Evolutionary conservation across 140 eudicot species (phyloP).

Genomic region (Ambrosia hybrid): DNA sequence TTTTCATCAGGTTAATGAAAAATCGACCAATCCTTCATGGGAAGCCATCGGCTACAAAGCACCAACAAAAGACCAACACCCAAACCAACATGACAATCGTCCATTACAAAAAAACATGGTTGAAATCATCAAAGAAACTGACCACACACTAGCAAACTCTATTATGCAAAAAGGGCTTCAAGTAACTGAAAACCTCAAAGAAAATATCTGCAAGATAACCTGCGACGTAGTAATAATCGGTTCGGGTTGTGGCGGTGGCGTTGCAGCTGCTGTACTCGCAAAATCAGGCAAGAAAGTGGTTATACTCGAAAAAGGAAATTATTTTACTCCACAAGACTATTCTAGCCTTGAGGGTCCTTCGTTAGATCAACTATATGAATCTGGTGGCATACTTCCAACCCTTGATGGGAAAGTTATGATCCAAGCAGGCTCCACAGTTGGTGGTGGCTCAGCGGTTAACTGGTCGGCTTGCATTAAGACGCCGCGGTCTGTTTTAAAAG

Average conservation of each 20-base stretch:
- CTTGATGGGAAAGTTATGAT: slow-evolving; percentile 68
- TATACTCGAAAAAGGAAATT: slow-evolving; percentile 86
- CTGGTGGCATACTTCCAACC: slow-evolving; percentile 64
- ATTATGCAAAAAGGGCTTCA: slow-evolving; percentile 49
- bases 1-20: slow-evolving; percentile 52
- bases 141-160: slow-evolving; percentile 40
- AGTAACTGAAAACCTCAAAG: slow-evolving; percentile 47
- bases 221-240: slow-evolving; percentile 85
- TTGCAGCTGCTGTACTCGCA: slow-evolving; percentile 82
- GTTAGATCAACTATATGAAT: slow-evolving; percentile 55
- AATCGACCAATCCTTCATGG: slow-evolving; percentile 62
- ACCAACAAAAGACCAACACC: slow-evolving; percentile 25
- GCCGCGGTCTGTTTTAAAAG: slow-evolving; percentile 49
- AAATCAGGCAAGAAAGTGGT: slow-evolving; percentile 75
- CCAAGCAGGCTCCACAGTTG: slow-evolving; percentile 81
- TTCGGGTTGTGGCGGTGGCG: slow-evolving; percentile 95
- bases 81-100: slow-evolving; percentile 27
- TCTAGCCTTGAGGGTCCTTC: slow-evolving; percentile 84
- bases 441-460: slow-evolving; percentile 91
- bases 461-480: slow-evolving; percentile 86
- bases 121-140: slow-evolving; percentile 59
- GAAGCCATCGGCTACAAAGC: slow-evolving; percentile 64
- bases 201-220: slow-evolving; percentile 43
- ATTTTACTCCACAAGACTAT: slow-evolving; percentile 57
- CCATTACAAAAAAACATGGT: slow-evolving; percentile 76